These are phyloP conservation scores for Sanghuangporus sanghuang DNA, from an alignment of 1,284 basidiomycete species.

Conservation along the genomic window DNA sequence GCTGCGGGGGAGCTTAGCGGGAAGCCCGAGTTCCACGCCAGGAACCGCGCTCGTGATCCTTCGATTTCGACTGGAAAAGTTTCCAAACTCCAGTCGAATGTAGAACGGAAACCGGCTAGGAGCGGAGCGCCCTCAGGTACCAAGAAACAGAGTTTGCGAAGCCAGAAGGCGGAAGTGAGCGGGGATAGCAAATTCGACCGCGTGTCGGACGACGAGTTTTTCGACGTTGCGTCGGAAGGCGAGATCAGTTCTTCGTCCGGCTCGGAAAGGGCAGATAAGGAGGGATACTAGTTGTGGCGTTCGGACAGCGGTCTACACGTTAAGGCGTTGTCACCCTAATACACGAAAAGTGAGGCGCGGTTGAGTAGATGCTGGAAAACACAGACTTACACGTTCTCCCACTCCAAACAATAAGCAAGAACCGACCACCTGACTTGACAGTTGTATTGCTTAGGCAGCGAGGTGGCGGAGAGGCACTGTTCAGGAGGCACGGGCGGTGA, in stretches of 20 bases:
- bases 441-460: neutral
- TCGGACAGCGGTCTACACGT: neutral
- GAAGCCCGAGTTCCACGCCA: conserved; percentile 55
- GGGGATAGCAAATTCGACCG: neutral
- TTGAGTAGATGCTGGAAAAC: neutral
- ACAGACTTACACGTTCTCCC: neutral
- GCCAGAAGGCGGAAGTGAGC: neutral
- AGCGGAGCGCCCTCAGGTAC: neutral
- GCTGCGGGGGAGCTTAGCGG: conserved; percentile 48
- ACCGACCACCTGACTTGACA: neutral
- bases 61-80: neutral
- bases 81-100: neutral
- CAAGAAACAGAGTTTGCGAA: neutral
- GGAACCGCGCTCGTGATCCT: neutral
- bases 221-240: conserved; percentile 1
- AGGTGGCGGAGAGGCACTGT: neutral
- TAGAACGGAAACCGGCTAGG: neutral
- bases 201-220: conserved; percentile 13
- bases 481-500: neutral
- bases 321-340: neutral
- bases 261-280: neutral
- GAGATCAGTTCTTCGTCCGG: neutral
- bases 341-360: neutral
- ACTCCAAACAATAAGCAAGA: neutral
- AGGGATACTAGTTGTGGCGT: neutral